phyloP scores from a whole-genome alignment of 169 alveolate genomes.

The Neospora caninum region DNA sequence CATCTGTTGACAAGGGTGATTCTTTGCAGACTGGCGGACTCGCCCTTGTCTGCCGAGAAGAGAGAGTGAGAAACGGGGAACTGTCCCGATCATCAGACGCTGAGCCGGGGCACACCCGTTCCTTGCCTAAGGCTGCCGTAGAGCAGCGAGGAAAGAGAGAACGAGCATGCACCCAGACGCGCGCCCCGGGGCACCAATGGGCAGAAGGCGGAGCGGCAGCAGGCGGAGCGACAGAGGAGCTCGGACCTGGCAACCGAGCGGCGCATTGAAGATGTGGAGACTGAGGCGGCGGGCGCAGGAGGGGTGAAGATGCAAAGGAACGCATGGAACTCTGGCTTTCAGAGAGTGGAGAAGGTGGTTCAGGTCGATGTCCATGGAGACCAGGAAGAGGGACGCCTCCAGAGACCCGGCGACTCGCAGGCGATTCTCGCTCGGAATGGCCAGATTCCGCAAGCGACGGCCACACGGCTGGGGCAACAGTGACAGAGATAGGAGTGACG shows the following conservation, averaged over 20 bases:
- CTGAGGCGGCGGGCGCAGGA: not conserved
- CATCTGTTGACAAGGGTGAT: not conserved
- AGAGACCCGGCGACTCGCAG: not conserved
- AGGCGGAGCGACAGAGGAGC: not conserved
- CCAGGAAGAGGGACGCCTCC: not conserved
- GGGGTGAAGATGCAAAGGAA: not conserved
- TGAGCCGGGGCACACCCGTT: not conserved
- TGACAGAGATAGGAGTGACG: no score
- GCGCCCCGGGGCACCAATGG: no score
- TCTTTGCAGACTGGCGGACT: not conserved
- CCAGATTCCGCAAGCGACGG: no score
- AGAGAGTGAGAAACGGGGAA: not conserved
- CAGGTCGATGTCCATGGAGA: not conserved
- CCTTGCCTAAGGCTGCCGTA: not conserved
- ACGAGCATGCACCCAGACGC: not conserved
- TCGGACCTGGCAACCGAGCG: not conserved
- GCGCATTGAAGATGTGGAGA: not conserved
- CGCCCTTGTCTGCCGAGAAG: not conserved
- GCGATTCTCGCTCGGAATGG: not conserved
- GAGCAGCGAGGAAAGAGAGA: not conserved
- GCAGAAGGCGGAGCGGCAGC: not conserved
- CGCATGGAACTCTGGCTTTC: not conserved
- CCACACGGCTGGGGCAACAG: no score
- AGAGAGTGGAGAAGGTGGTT: not conserved
- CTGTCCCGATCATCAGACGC: not conserved